These are phyloP conservation scores for Besnoitia besnoiti DNA, from an alignment of 169 alveolate species.

Conservation along the genomic window DNA sequence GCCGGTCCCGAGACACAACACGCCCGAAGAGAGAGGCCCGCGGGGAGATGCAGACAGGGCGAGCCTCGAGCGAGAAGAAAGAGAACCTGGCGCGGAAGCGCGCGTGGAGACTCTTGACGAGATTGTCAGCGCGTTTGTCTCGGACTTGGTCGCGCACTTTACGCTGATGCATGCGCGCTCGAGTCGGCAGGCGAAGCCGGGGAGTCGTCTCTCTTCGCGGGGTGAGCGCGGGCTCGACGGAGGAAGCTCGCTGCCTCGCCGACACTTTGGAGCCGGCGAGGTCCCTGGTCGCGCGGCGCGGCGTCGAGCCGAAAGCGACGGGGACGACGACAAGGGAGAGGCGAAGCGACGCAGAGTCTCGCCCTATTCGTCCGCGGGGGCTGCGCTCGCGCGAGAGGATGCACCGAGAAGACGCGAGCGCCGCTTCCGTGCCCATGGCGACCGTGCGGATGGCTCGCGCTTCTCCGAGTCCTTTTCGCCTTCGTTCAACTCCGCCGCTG, in stretches of 20 bases:
- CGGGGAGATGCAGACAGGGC: not conserved
- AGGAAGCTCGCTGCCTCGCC: not conserved
- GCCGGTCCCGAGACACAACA: not conserved
- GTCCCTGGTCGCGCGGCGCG: not conserved
- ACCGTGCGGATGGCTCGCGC: too few species aligned
- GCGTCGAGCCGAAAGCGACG: not conserved
- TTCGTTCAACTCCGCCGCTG: too few species aligned
- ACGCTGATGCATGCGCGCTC: not conserved
- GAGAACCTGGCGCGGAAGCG: not conserved
- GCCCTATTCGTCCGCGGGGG: not conserved
- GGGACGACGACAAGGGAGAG: slow-evolving; percentile 2
- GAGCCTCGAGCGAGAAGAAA: not conserved
- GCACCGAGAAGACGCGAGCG: too few species aligned
- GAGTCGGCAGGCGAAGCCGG: not conserved
- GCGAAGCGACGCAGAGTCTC: not conserved
- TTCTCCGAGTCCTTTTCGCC: too few species aligned
- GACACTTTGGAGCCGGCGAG: not conserved
- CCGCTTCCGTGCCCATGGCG: too few species aligned
- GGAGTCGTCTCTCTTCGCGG: not conserved
- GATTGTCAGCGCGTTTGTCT: not conserved
- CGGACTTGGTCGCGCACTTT: not conserved
- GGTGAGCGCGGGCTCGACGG: not conserved
- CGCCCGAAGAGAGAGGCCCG: not conserved
- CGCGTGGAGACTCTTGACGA: not conserved
- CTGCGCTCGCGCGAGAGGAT: too few species aligned